Conservation (phyloP, 208 protist species). For the Acanthamoeba sp. region DNA sequence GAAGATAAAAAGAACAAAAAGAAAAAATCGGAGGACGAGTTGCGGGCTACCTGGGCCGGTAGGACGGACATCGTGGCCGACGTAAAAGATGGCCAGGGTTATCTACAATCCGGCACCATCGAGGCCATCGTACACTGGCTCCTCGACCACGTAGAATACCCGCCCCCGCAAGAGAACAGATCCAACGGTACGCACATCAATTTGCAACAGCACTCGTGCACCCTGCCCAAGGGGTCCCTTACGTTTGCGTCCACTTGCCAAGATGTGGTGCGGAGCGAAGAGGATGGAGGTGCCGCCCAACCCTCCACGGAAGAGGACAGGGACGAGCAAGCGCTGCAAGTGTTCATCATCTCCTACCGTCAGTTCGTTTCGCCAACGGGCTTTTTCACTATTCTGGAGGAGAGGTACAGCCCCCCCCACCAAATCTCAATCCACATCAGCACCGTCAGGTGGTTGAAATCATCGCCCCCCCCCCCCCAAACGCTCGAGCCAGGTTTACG, state of each 20-base stretch:
- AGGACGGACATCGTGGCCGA: slow-evolving; percentile 22
- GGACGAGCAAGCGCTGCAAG: slow-evolving; percentile 70
- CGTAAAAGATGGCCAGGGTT: slow-evolving; percentile 7
- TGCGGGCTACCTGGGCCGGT: slow-evolving; percentile 15
- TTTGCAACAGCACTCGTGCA: not conserved
- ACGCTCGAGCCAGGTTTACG: not conserved
- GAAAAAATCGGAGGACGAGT: slow-evolving; percentile 51
- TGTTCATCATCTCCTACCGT: slow-evolving; percentile 71
- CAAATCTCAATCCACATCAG: not conserved
- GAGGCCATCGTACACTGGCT: slow-evolving; percentile 52
- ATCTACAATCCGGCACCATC: slow-evolving; percentile 44
- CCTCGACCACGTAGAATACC: slow-evolving; percentile 48
- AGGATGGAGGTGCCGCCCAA: not conserved
- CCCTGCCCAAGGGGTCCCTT: not conserved
- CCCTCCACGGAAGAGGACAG: slow-evolving; percentile 1
- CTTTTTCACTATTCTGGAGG: slow-evolving; percentile 51
- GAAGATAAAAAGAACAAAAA: slow-evolving; percentile 55
- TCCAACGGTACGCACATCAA: not conserved
- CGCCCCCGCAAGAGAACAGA: not conserved
- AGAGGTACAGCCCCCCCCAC: not conserved
- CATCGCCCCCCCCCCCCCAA: too few species aligned
- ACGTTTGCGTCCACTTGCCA: too few species aligned
- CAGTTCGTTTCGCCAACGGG: slow-evolving; percentile 69
- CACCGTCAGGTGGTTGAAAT: not conserved
- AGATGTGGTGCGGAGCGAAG: slow-evolving; percentile 1